Conservation (phyloP, 2,329 filamentous ascomycete genomes). For the Alternaria panax region DNA sequence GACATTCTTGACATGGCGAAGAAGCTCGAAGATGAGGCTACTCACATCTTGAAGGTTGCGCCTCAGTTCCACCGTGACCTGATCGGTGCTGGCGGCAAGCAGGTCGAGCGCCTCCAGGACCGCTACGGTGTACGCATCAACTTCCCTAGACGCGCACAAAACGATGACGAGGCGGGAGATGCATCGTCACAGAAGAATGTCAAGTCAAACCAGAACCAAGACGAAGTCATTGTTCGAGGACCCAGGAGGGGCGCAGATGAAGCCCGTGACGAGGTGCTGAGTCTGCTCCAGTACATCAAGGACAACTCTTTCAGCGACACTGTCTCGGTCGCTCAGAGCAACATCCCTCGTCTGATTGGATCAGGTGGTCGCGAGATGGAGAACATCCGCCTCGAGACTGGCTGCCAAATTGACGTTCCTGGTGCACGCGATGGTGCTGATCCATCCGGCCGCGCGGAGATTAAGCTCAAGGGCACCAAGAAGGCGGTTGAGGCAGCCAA, state of each 20-base stretch:
- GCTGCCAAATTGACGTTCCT: constrained; percentile 91
- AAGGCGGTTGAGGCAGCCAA: constrained; percentile 89
- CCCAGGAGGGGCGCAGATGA: constrained; percentile 92
- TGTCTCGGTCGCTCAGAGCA: constrained; percentile 86
- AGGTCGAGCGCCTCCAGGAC: constrained; percentile 90
- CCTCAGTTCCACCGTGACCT: constrained; percentile 93
- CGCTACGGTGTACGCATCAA: constrained; percentile 95
- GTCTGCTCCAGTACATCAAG: constrained; percentile 84
- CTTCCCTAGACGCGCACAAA: constrained; percentile 75
- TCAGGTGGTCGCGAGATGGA: constrained; percentile 91
- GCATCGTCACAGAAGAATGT: constrained; percentile 71
- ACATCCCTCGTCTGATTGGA: constrained; percentile 93
- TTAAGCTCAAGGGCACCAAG: constrained; percentile 92
- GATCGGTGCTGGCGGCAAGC: constrained; percentile 84
- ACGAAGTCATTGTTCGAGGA: constrained; percentile 90
- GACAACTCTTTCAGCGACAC: constrained; percentile 84
- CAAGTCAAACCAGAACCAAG: constrained; percentile 72
- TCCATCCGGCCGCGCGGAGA: constrained; percentile 75
- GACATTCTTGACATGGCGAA: constrained; percentile 82
- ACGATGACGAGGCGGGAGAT: constrained; percentile 74
- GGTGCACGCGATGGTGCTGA: constrained; percentile 74
- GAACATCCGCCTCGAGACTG: constrained; percentile 81
- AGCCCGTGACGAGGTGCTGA: constrained; percentile 89
- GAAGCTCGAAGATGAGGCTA: constrained; percentile 89
- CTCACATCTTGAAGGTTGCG: constrained; percentile 85